Conservation (phyloP, 225 moss, liverwort and hornwort species). For the Marchantia paleacea region DNA sequence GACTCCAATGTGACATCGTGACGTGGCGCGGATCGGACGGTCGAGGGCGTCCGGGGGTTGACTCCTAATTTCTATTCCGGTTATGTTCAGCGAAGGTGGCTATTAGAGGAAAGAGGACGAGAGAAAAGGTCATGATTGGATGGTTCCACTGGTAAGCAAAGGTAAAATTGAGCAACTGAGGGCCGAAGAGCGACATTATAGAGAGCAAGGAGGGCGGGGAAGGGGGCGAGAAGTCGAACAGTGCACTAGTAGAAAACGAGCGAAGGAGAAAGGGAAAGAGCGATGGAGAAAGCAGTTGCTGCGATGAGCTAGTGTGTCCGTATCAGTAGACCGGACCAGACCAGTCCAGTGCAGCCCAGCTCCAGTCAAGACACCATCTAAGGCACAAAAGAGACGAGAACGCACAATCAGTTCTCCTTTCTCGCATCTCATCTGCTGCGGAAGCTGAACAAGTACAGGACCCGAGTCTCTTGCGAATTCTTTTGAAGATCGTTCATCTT, state of each 20-base stretch:
- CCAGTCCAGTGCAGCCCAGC: not conserved
- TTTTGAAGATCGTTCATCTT: not conserved
- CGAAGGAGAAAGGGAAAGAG: not conserved
- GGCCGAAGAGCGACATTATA: not conserved
- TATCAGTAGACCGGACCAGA: not conserved
- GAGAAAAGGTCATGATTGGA: conserved; percentile 1
- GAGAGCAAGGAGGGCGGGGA: not conserved
- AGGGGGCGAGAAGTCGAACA: not conserved
- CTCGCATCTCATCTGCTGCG: not conserved
- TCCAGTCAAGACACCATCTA: not conserved
- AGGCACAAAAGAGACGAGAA: conserved; percentile 5
- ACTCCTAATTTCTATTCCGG: not conserved
- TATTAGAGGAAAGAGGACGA: not conserved
- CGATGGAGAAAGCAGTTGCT: not conserved
- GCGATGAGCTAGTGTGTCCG: not conserved
- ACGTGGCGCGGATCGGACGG: conserved; percentile 13
- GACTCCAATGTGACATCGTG: not conserved
- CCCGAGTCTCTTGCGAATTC: not conserved
- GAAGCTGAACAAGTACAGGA: not conserved
- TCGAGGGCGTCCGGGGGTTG: not conserved
- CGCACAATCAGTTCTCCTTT: not conserved
- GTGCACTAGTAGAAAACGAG: not conserved
- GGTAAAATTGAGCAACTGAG: not conserved
- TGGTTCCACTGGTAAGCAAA: not conserved
- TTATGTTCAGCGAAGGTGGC: not conserved